These are phyloP conservation scores for Aspergillus novoparasiticus DNA, from an alignment of 2,329 filamentous ascomycete genomes.

Conservation along the genomic window DNA sequence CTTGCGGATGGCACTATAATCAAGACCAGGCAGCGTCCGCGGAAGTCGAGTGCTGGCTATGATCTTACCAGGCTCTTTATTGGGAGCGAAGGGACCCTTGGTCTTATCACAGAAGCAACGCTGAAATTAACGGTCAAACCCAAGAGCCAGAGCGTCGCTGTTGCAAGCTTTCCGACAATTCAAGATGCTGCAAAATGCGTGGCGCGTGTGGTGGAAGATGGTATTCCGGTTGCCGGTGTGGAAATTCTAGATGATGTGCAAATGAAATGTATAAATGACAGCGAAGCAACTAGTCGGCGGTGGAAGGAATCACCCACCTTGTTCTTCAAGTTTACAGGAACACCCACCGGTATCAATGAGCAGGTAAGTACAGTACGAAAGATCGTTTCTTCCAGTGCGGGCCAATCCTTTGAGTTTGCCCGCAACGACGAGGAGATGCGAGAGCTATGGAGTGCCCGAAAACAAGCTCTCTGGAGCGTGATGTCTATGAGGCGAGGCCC, in stretches of 20 bases:
- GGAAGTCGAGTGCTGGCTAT: conserved; percentile 90
- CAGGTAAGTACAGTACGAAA: conserved; percentile 63
- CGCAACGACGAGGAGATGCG: conserved; percentile 64
- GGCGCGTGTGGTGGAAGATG: conserved; percentile 74
- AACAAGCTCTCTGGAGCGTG: conserved; percentile 73
- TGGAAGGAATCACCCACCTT: conserved; percentile 73
- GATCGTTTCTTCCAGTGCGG: conserved; percentile 57
- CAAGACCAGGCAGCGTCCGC: conserved; percentile 82
- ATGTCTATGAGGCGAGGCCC: conserved; percentile 64
- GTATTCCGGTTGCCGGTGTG: conserved; percentile 84
- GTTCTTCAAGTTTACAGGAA: conserved; percentile 76
- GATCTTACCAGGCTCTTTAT: conserved; percentile 88
- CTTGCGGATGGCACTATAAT: conserved; percentile 87
- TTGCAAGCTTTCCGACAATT: conserved; percentile 66
- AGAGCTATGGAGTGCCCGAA: conserved; percentile 75
- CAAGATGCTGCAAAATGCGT: conserved; percentile 78
- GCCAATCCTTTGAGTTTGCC: conserved; percentile 69
- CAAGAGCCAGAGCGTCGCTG: conserved; percentile 76
- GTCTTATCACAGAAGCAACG: conserved; percentile 86
- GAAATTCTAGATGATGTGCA: conserved; percentile 92
- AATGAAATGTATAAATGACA: conserved; percentile 70
- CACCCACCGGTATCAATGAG: conserved; percentile 63
- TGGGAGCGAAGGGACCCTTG: conserved; percentile 87
- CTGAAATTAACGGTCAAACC: conserved; percentile 84
- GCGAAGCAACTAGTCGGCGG: conserved; percentile 47